A percentile compares a stretch with the other conserved stretches of the same genome.
These are phyloP conservation scores for Termitomyces sp. DNA, from an alignment of 768 basidiomycete species.

Conservation along the genomic window DNA sequence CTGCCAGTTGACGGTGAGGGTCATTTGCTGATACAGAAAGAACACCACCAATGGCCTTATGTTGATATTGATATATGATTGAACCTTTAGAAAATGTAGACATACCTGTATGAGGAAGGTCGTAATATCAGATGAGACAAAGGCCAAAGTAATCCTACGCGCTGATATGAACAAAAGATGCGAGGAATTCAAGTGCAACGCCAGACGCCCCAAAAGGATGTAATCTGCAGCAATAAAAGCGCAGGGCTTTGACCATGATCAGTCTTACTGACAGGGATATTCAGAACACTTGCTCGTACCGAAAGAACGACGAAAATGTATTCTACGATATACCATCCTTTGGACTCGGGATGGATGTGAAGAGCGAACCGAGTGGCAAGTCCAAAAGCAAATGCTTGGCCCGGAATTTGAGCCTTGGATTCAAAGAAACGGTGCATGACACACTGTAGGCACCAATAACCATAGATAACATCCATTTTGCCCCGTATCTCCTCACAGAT, in stretches of 20 bases:
- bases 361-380: conserved; percentile 52
- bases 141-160: conserved; percentile 47
- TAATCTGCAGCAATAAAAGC: conserved; percentile 72
- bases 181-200: conserved; percentile 41
- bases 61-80: neutral
- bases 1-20: conserved; percentile 19
- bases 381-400: conserved; percentile 52
- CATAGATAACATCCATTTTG: conserved; percentile 58
- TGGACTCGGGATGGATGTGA: conserved; percentile 47
- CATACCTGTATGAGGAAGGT: conserved; percentile 64
- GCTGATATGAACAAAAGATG: conserved; percentile 45
- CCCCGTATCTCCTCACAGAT: conserved; percentile 38
- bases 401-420: neutral
- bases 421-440: conserved; percentile 13
- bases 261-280: neutral
- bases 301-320: conserved; percentile 59
- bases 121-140: conserved; percentile 57
- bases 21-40: conserved; percentile 38
- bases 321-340: conserved; percentile 48
- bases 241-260: conserved; percentile 44
- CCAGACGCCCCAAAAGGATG: conserved; percentile 58
- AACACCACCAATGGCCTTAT: conserved; percentile 45
- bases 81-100: neutral
- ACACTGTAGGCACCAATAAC: conserved; percentile 54
- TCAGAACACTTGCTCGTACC: conserved; percentile 24